These are phyloP conservation scores for Sporothrix pseudoabietina DNA, from an alignment of 2,329 filamentous ascomycete genomes.

Conservation along the genomic window DNA sequence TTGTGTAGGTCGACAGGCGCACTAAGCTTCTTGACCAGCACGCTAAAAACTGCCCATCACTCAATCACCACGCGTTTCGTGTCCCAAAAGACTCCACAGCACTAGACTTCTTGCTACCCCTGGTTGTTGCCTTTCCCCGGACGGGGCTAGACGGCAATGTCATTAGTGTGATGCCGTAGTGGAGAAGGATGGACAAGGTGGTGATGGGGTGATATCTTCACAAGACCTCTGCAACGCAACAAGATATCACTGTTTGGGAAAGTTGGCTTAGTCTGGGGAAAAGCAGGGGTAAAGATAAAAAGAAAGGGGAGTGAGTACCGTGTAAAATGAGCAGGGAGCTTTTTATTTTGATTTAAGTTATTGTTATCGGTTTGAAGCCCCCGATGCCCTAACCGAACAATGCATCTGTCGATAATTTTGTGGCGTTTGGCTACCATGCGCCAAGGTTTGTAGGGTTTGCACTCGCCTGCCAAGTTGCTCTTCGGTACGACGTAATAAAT, in stretches of 20 bases:
- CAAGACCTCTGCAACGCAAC: not conserved
- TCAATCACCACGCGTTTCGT: not conserved
- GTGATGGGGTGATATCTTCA: not conserved
- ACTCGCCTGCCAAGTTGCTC: not conserved
- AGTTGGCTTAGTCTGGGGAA: not conserved
- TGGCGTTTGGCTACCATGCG: not conserved
- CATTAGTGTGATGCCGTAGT: not conserved
- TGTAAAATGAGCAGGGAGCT: not conserved
- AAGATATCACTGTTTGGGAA: not conserved
- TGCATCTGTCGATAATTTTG: not conserved
- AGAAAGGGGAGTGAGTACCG: not conserved
- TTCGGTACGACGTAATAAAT: not conserved
- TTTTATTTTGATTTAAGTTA: not conserved
- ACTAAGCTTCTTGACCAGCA: not conserved
- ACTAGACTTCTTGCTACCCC: not conserved
- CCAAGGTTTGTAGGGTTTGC: not conserved
- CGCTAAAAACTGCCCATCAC: not conserved
- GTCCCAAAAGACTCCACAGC: not conserved
- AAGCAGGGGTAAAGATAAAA: not conserved
- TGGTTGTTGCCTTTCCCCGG: not conserved
- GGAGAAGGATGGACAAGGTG: not conserved
- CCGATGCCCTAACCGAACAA: not conserved
- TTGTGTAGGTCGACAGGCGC: not conserved
- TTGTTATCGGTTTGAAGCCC: not conserved
- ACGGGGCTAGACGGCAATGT: conserved; percentile 6